A percentile compares a stretch with the other conserved stretches of the same genome.
Evolutionary conservation across 1,139 yeast species (phyloP).

Genomic region (Spathaspora sp.): DNA sequence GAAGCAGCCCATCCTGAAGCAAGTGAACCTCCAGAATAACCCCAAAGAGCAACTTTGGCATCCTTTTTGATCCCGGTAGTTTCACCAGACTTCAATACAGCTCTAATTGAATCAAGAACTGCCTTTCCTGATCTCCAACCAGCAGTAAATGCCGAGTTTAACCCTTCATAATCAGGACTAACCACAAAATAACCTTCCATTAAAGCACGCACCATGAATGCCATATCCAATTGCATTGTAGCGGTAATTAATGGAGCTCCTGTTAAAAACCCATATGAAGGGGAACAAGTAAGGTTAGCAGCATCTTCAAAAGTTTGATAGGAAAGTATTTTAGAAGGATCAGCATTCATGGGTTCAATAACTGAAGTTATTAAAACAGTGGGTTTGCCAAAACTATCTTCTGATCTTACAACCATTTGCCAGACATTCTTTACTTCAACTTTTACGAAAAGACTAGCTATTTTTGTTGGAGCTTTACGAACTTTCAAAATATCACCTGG

Average conservation of each 20-base stretch:
- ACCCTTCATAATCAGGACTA: constrained; percentile 36
- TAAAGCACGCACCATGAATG: constrained; percentile 24
- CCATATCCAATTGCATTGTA: constrained; percentile 22
- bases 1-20: constrained; percentile 40
- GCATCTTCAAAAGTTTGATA: constrained; percentile 19
- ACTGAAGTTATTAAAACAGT: constrained; percentile 32
- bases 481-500: constrained; percentile 27
- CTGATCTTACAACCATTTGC: constrained; percentile 34
- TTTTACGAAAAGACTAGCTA: constrained; percentile 17
- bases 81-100: constrained; percentile 22
- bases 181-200: constrained; percentile 34
- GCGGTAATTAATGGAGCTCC: constrained; percentile 5
- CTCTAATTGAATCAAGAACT: constrained; percentile 32
- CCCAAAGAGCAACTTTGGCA: constrained; percentile 34
- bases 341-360: constrained; percentile 29
- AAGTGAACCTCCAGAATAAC: constrained; percentile 43
- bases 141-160: constrained; percentile 28
- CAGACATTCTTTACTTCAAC: constrained; percentile 23
- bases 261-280: background rate
- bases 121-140: constrained; percentile 33
- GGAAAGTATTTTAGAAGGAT: constrained; percentile 21
- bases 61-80: constrained; percentile 27
- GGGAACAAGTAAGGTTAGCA: constrained; percentile 14
- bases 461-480: constrained; percentile 22
- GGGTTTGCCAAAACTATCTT: constrained; percentile 30